Percentiles rank a stretch among this genome's conserved stretches.
These are phyloP conservation scores for Diutina ranongensis DNA, from an alignment of 1,139 yeast genomes.

Conservation along the genomic window DNA sequence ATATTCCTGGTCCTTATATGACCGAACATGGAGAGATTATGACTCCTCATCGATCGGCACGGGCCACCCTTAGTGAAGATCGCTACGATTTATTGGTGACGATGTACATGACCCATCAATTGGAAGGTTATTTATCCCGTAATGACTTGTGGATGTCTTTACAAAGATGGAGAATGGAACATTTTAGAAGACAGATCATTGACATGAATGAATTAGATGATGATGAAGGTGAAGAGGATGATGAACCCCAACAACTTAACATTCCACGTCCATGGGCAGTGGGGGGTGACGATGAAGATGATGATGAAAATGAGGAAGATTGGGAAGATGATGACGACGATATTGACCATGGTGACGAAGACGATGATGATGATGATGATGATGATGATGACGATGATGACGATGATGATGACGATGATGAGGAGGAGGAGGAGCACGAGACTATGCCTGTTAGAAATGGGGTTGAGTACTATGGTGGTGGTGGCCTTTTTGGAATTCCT, in stretches of 20 bases:
- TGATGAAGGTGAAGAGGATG: not conserved
- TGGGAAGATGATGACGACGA: not conserved
- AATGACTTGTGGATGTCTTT: not conserved
- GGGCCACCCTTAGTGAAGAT: not conserved
- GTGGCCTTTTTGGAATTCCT: no score
- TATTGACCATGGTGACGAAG: not conserved
- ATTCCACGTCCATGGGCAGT: not conserved
- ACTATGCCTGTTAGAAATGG: no score
- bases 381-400: not conserved
- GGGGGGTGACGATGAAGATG: not conserved
- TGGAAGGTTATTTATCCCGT: not conserved
- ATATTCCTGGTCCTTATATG: slow-evolving; percentile 4
- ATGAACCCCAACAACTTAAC: not conserved
- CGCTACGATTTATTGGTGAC: not conserved
- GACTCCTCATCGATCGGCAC: not conserved
- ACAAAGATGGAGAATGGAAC: not conserved
- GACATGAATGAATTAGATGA: not conserved
- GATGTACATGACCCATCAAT: not conserved
- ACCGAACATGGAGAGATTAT: slow-evolving; percentile 2
- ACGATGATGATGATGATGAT: not conserved
- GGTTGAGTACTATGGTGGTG: no score
- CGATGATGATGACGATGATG: not conserved
- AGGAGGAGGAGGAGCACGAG: no score
- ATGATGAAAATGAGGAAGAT: not conserved
- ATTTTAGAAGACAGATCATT: not conserved